Evolutionary conservation across 2,329 filamentous ascomycete species (phyloP), one percentile per base, ranked within the genome.

Genomic region (Fusarium sp.): DNA sequence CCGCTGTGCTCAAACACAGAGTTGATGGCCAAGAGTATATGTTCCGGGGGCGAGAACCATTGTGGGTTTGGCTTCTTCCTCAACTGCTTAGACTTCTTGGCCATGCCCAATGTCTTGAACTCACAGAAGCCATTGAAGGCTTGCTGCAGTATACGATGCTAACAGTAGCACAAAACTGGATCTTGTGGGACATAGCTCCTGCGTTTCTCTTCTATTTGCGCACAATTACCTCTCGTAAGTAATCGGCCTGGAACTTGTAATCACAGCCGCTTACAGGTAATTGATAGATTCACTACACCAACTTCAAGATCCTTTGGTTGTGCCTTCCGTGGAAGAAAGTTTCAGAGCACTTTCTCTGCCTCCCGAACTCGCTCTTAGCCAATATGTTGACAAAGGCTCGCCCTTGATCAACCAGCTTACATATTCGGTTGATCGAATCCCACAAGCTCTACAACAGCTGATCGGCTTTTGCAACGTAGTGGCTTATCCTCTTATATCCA

Each of bases 61-160:
- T 91, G 40, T 91, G 90, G 84, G 75, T 86, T 38, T 91, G 88
- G 88, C 82, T 86, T 67, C 85, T 87, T 65, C 90, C 84, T 46
- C 86, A 82, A 74, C 78, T 87, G 42, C 83, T 88, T 67, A 83
- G 78, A 59, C 78, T 90, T 68, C 79, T 90, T 24, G 88, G 87
- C 2, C 84, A 85, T 73, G 74, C 70, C 17, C 76, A 80, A 40
- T 87, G 82, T 60, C 69, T 81, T 32, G 80, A 80, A 17, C 74
- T 90, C 14, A 79, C 80, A 11, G 76, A 79, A 19, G 81, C 83
- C 12, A 83, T 90, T n/a, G 81, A 86, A 67, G 77, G 77, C 4
- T 83, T 90, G 58, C 81, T 88, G 50, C 77, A 79, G 48, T 82
- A 83, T 44, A 69, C 86, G 7, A 79, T 87, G 67, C 75, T 82